phyloP scores from a whole-genome alignment of 2,329 filamentous ascomycete species.

The Colletotrichum sp. region DNA sequence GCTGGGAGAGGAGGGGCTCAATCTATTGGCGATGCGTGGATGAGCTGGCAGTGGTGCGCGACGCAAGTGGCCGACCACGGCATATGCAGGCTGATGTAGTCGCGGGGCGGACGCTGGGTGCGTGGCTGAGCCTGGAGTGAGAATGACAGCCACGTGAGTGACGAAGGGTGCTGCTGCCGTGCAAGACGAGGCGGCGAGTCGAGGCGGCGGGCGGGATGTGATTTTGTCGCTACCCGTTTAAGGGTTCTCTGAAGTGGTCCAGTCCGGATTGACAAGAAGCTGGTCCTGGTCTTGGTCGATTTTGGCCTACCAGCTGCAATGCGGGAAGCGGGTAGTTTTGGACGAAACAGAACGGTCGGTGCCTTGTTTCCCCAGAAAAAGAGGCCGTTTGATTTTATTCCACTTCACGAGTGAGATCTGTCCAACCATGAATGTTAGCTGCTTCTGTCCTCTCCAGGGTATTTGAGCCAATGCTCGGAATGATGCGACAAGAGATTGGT shows the following conservation, averaged over 20 bases:
- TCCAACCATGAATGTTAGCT: conserved; percentile 47
- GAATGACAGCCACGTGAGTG: conserved; percentile 51
- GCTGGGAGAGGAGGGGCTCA: conserved; percentile 52
- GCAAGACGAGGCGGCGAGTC: not conserved
- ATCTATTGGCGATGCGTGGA: conserved; percentile 65
- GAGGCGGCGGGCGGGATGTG: not conserved
- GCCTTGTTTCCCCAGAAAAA: conserved; percentile 33
- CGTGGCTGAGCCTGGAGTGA: conserved; percentile 40
- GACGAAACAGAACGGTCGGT: conserved; percentile 36
- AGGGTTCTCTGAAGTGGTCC: not conserved
- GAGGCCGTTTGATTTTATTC: conserved; percentile 32
- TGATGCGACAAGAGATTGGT: conserved; percentile 38
- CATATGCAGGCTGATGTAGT: conserved; percentile 65
- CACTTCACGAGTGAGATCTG: conserved; percentile 36
- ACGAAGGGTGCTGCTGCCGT: conserved; percentile 17
- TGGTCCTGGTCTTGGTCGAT: conserved; percentile 1
- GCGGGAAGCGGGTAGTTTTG: conserved; percentile 35
- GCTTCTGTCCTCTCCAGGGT: conserved; percentile 28
- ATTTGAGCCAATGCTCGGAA: conserved; percentile 43
- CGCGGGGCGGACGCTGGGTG: conserved; percentile 38
- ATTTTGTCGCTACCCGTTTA: not conserved
- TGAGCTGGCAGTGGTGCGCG: conserved; percentile 65
- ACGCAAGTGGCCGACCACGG: conserved; percentile 59
- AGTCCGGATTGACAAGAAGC: not conserved
- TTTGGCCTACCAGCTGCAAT: conserved; percentile 29